Conservation (phyloP, 2,329 filamentous ascomycete genomes). For the Myrmaecium sp. region DNA sequence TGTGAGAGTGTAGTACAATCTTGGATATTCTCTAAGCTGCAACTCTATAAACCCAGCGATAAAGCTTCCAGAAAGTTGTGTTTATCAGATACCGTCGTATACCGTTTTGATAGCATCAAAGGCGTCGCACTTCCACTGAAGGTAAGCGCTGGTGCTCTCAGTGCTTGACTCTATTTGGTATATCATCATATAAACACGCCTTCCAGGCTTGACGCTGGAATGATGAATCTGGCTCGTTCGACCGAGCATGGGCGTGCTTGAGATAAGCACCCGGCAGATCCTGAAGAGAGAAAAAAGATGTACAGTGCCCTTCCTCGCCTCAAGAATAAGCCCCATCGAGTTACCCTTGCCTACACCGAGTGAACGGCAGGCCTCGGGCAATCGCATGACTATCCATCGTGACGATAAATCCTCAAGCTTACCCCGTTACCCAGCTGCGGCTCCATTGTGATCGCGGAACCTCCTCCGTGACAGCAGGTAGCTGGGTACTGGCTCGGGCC, state of each 20-base stretch:
- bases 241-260: conserved; percentile 38
- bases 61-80: conserved; percentile 12
- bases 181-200: conserved; percentile 65
- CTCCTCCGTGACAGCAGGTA: too few species aligned
- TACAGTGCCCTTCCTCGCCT: conserved; percentile 83
- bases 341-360: conserved; percentile 45
- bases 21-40: too few species aligned
- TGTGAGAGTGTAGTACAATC: too few species aligned
- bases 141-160: too few species aligned
- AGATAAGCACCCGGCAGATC: conserved; percentile 25
- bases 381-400: conserved; percentile 97
- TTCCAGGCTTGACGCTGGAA: conserved; percentile 5
- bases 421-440: conserved; percentile 8
- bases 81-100: conserved; percentile 32
- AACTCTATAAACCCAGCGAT: too few species aligned
- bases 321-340: conserved; percentile 99
- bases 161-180: conserved; percentile 99
- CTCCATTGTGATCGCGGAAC: too few species aligned
- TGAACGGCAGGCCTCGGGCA: conserved; percentile 38
- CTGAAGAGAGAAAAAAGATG: conserved; percentile 25
- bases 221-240: conserved; percentile 47
- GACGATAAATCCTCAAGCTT: conserved; percentile 56
- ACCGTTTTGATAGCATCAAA: conserved; percentile 22
- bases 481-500: too few species aligned
- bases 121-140: too few species aligned